A percentile compares a stretch with the other conserved stretches of the same genome.
Evolutionary conservation across 1,139 yeast genomes (phyloP).

Genomic region (Saccharomyces hybrid): DNA sequence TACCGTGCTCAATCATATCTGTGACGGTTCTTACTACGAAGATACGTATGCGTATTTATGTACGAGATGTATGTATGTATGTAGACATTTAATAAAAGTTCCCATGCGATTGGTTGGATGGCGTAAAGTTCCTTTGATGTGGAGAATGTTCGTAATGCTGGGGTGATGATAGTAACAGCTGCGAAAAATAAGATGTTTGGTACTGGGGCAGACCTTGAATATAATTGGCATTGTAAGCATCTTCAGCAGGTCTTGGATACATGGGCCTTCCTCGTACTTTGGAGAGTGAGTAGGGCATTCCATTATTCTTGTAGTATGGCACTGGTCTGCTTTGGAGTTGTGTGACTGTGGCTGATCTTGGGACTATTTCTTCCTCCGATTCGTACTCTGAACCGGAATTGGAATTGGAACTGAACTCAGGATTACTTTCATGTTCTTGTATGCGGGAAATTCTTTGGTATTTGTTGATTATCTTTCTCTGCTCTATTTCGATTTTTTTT

Average conservation of each 20-base stretch:
- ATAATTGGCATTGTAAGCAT: background rate
- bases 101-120: background rate
- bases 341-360: background rate
- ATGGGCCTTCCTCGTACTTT: background rate
- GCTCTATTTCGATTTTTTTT: background rate
- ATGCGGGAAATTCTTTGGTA: background rate
- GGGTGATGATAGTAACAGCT: background rate
- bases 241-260: constrained; percentile 1
- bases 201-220: background rate
- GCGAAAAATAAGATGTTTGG: background rate
- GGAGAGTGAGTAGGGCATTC: background rate
- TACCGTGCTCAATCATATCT: background rate
- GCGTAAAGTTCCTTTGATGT: background rate
- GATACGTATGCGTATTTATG: background rate
- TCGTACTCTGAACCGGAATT: background rate
- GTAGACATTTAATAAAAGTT: background rate
- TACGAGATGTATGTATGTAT: background rate
- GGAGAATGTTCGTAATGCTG: background rate
- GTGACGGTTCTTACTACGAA: background rate
- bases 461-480: background rate
- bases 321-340: background rate
- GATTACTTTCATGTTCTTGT: background rate
- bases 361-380: background rate
- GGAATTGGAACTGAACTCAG: background rate
- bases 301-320: background rate